These are phyloP conservation scores for Trichoderma sp. DNA, from an alignment of 2,329 filamentous ascomycete genomes.

Conservation along the genomic window DNA sequence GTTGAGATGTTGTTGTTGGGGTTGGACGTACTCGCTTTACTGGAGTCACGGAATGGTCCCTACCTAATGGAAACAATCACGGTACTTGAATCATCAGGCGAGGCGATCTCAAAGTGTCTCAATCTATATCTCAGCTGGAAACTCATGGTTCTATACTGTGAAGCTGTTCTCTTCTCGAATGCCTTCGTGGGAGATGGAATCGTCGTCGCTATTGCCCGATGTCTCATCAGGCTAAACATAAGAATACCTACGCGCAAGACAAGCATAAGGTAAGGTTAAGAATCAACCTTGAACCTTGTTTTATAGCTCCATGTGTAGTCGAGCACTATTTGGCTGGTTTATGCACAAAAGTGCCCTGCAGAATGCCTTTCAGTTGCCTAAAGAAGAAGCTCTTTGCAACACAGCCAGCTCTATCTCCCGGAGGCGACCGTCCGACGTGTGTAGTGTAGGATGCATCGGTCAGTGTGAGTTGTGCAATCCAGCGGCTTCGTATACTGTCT, in stretches of 20 bases:
- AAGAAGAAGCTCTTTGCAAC: conserved; percentile 2
- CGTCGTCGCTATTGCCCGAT: neutral
- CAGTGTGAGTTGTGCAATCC: neutral
- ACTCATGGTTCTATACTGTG: no score
- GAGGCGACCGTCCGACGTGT: conserved; percentile 16
- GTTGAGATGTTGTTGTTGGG: no score
- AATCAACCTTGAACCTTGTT: neutral
- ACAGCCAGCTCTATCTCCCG: neutral
- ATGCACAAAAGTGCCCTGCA: conserved; percentile 15
- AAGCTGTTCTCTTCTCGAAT: no score
- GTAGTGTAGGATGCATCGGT: neutral
- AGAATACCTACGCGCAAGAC: neutral
- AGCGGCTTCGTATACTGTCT: neutral
- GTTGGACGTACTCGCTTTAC: no score
- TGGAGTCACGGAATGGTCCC: no score
- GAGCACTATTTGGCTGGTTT: neutral
- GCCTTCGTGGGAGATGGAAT: no score
- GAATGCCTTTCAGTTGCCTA: neutral
- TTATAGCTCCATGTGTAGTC: neutral
- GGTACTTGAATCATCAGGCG: no score
- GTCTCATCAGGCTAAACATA: neutral
- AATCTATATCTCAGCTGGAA: no score
- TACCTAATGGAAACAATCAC: no score
- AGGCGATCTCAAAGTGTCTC: no score
- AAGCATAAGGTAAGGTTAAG: conserved; percentile 24